Conservation (phyloP, 495 filamentous ascomycete genomes). For the Penicillium maclennaniae region DNA sequence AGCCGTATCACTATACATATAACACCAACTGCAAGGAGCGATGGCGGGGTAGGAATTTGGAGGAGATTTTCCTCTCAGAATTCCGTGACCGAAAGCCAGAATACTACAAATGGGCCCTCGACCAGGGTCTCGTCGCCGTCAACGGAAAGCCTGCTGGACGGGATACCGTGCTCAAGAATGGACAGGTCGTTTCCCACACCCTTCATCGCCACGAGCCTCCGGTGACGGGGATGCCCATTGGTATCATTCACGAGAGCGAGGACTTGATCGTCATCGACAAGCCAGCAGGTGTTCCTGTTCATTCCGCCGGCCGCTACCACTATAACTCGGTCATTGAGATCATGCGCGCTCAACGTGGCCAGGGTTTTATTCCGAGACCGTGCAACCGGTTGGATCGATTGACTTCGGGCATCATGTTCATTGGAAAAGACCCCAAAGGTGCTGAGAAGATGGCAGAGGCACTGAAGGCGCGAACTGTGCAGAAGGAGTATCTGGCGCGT, state of each 20-base stretch:
- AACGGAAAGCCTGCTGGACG: constrained; percentile 62
- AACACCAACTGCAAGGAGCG: constrained; percentile 90
- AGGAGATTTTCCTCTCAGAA: constrained; percentile 79
- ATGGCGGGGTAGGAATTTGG: constrained; percentile 70
- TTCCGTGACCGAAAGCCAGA: constrained; percentile 74
- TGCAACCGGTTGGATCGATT: constrained; percentile 93
- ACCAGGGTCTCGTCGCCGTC: constrained; percentile 66
- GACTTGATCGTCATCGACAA: constrained; percentile 95
- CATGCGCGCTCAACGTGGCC: constrained; percentile 70
- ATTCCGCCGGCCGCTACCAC: constrained; percentile 91
- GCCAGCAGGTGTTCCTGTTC: constrained; percentile 89
- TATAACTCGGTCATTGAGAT: constrained; percentile 94
- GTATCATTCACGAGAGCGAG: constrained; percentile 83
- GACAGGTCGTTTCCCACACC: constrained; percentile 86
- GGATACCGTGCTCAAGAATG: constrained; percentile 64
- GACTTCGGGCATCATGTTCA: constrained; percentile 96
- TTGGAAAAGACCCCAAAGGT: constrained; percentile 76
- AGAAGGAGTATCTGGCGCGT: constrained; percentile 91
- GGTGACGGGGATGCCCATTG: constrained; percentile 72
- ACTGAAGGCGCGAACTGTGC: constrained; percentile 69
- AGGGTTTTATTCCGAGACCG: constrained; percentile 69
- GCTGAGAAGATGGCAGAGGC: constrained; percentile 71
- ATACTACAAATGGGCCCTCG: constrained; percentile 87
- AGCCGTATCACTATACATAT: constrained; percentile 91
- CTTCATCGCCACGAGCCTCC: constrained; percentile 95